These are phyloP conservation scores for Saxophila tyrrhenica DNA, from an alignment of 495 filamentous ascomycete species.

Conservation along the genomic window DNA sequence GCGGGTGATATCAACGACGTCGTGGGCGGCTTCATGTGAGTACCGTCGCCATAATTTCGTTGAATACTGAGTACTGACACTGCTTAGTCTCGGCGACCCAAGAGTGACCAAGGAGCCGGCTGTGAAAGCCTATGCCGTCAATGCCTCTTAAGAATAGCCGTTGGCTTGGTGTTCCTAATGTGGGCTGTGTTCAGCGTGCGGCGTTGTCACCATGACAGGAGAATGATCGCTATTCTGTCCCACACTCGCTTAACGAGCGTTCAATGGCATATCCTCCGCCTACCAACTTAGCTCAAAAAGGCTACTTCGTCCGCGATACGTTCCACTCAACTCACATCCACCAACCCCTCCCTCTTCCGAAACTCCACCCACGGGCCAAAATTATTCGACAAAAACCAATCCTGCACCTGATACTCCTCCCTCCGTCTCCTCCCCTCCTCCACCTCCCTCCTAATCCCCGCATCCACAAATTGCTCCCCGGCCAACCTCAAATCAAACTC, in stretches of 20 bases:
- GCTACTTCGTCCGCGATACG: no score
- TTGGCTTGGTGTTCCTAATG: no score
- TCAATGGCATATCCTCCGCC: no score
- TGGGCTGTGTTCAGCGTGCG: no score
- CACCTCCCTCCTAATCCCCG: neutral
- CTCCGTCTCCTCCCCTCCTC: neutral
- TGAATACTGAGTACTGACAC: neutral
- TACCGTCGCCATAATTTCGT: neutral
- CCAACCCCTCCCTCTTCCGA: no score
- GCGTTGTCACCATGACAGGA: no score
- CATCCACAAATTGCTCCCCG: neutral
- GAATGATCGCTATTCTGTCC: no score
- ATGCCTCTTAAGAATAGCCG: neutral
- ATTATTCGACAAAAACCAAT: neutral
- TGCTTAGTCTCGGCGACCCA: conserved; percentile 8
- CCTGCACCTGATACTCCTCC: neutral
- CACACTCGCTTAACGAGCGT: no score
- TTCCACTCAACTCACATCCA: no score
- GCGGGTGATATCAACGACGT: neutral
- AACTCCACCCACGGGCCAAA: neutral
- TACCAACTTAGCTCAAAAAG: no score
- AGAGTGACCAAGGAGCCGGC: conserved; percentile 10
- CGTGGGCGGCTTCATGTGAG: conserved; percentile 12
- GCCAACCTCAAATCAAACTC: neutral
- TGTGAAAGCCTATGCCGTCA: conserved; percentile 11